These are phyloP conservation scores for Gautieria morchelliformis DNA, from an alignment of 768 basidiomycete genomes.

Conservation along the genomic window DNA sequence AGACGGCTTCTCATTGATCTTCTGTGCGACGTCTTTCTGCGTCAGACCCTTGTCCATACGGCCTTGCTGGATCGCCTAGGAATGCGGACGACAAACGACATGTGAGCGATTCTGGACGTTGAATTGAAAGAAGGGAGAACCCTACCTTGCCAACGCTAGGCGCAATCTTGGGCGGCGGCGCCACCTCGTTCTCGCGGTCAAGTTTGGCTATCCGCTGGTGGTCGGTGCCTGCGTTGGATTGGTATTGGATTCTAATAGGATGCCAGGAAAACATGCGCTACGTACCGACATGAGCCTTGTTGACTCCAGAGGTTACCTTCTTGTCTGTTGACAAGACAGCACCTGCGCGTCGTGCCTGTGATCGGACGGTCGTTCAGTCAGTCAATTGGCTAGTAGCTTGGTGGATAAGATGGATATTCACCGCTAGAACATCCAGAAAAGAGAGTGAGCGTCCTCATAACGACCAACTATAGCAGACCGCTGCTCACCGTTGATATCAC, in stretches of 20 bases:
- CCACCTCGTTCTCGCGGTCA: conserved; percentile 91
- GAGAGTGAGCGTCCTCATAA: neutral
- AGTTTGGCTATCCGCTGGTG: conserved; percentile 91
- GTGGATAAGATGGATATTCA: conserved; percentile 24
- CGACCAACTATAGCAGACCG: conserved; percentile 8
- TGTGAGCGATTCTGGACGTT: neutral
- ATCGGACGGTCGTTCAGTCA: conserved; percentile 8
- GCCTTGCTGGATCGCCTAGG: conserved; percentile 71
- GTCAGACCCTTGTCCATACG: conserved; percentile 71
- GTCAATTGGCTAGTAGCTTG: neutral
- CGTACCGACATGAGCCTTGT: conserved; percentile 71
- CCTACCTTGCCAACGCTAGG: conserved; percentile 65
- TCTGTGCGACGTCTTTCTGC: conserved; percentile 88
- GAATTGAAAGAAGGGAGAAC: neutral
- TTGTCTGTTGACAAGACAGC: conserved; percentile 78
- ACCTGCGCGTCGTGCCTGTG: conserved; percentile 65
- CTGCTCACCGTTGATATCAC: conserved; percentile 44
- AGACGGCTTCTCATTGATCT: conserved; percentile 89
- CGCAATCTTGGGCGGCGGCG: conserved; percentile 76
- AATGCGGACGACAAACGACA: conserved; percentile 1
- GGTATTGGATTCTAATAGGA: neutral
- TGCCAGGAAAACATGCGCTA: conserved; percentile 6
- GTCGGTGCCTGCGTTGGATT: conserved; percentile 57
- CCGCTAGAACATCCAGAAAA: conserved; percentile 32
- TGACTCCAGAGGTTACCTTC: conserved; percentile 55